phyloP scores from a whole-genome alignment of 192 early-diverging fungal species.

The Jimgerdemannia lactiflua region DNA sequence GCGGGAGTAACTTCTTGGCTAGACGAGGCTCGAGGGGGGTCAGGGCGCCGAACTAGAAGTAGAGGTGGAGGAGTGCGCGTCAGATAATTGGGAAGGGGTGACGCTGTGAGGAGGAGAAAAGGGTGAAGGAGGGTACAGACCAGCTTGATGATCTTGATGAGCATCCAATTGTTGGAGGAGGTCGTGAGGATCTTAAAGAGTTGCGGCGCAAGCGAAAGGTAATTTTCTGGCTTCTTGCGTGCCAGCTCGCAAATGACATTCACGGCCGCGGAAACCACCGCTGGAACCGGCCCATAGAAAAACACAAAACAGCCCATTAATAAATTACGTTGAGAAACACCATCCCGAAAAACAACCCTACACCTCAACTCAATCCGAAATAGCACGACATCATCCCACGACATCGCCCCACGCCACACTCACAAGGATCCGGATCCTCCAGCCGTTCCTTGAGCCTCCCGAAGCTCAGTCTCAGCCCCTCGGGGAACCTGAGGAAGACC shows the following conservation, averaged over 20 bases:
- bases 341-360: slow-evolving; percentile 5
- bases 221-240: slow-evolving; percentile 87
- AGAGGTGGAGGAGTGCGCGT: background rate
- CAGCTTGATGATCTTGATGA: slow-evolving; percentile 99
- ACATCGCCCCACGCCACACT: slow-evolving; percentile 6
- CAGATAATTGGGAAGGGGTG: slow-evolving; percentile 6
- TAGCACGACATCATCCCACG: background rate
- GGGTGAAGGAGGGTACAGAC: slow-evolving; percentile 35
- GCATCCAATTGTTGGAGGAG: slow-evolving; percentile 98
- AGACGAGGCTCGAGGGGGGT: slow-evolving; percentile 92
- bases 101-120: background rate
- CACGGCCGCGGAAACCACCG: slow-evolving; percentile 90
- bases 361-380: background rate
- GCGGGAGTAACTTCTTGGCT: slow-evolving; percentile 82
- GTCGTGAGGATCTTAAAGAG: slow-evolving; percentile 88
- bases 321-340: background rate
- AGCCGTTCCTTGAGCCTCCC: slow-evolving; percentile 83
- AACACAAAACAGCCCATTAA: background rate
- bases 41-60: slow-evolving; percentile 78
- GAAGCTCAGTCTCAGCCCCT: slow-evolving; percentile 78
- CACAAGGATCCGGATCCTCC: slow-evolving; percentile 90
- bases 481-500: slow-evolving; percentile 88
- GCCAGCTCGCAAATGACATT: slow-evolving; percentile 98
- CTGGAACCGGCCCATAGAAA: slow-evolving; percentile 33
- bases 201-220: slow-evolving; percentile 92